Evolutionary conservation across 208 protist genomes (phyloP).

Genomic region (Phytomonas francai): DNA sequence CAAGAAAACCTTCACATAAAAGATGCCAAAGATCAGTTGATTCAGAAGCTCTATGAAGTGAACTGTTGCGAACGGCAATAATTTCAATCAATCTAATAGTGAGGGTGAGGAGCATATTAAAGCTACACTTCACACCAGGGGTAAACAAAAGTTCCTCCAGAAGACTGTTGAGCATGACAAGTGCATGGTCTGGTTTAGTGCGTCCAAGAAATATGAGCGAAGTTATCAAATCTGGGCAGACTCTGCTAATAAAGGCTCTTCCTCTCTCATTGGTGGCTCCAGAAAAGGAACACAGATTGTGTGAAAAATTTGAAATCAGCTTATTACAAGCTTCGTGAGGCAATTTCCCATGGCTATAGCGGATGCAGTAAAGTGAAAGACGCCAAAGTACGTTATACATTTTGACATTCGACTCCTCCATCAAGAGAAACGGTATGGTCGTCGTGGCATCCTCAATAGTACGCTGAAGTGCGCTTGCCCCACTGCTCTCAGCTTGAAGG

Average conservation of each 20-base stretch:
- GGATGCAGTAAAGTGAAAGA: not conserved
- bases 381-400: not conserved
- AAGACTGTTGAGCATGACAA: constrained; percentile 5
- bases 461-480: not conserved
- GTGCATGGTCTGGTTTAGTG: constrained; percentile 6
- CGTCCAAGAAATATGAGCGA: not conserved
- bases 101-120: constrained; percentile 6
- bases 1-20: not conserved
- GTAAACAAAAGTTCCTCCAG: not conserved
- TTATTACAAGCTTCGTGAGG: constrained; percentile 1
- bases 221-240: constrained; percentile 4
- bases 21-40: not conserved
- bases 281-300: constrained; percentile 3
- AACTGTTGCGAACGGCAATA: not conserved
- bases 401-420: not conserved
- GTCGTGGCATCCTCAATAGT: not conserved
- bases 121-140: constrained; percentile 1
- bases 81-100: constrained; percentile 6
- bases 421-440: not conserved
- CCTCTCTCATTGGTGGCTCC: not conserved
- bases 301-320: constrained; percentile 6
- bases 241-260: not conserved
- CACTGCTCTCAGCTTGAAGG: not conserved
- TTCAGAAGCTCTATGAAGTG: not conserved
- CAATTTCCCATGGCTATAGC: not conserved